Evolutionary conservation across 2,329 filamentous ascomycete genomes (phyloP), one percentile per base, ranked within the genome.

Genomic region (Pyrenophora graminea): DNA sequence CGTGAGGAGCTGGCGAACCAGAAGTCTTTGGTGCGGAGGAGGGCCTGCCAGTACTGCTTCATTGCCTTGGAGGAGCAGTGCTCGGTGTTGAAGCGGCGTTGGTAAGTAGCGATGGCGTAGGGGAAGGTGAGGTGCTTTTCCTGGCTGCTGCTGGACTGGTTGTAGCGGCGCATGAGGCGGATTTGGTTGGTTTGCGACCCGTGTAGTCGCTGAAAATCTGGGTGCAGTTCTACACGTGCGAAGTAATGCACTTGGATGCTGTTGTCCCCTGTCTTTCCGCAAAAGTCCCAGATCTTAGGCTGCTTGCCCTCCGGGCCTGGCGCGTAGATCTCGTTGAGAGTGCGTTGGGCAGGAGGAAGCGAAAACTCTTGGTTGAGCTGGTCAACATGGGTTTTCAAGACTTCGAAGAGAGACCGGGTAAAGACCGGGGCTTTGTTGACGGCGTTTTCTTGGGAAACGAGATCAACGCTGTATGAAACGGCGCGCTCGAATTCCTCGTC

Each of bases 171-270:
- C 5, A 52, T 32, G 9, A 18, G 30, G 12, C 12, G 19, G 13
- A 40, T 38, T 4, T 41, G 34, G 13, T 32, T 21, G 0, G 36
- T 45, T 4, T 36, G n/a, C 10, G 45, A 31, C 6, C 41, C 37
- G 25, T 40, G 53, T 6, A 3, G 27, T 5, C 8, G 6, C 10
- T 54, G 51, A 27, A 57, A 55, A 6, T 31, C 34, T n/a, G 51
- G 45, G 32, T 47, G 23, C 18, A 53, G 33, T 32, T 55, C 54
- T n/a, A 57, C 39, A 8, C 48, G 45, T 9, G 51, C 39, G 13
- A 52, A 34, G 31, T 49, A 54, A 8, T 49, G 19, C 9, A 55
- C 41, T 5, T 4, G 13, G 13, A 53, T 36, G 23, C 12, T 18
- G 21, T 45, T 39, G 19, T 5, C 15, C 21, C 1, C 25, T 15